Evolutionary conservation across 2,329 filamentous ascomycete genomes (phyloP).

Genomic region (Claviceps fusiformis): DNA sequence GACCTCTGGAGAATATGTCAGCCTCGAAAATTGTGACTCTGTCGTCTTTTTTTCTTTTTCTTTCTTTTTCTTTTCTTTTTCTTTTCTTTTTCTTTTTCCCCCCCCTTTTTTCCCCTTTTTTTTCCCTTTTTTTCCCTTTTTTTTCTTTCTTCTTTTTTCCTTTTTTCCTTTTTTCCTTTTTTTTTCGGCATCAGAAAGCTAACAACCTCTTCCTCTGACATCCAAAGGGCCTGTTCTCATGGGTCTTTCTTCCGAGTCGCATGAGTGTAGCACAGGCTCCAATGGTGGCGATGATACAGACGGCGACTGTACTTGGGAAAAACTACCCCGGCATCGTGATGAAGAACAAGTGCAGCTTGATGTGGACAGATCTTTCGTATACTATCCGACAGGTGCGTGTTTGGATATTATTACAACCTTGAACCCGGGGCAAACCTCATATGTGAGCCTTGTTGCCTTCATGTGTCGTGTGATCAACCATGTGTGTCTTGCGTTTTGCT

Average conservation of each 20-base stretch:
- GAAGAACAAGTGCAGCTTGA: constrained; percentile 87
- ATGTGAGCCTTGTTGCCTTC: neutral
- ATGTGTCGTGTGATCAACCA: neutral
- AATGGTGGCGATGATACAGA: neutral
- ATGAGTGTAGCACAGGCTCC: neutral
- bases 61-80: neutral
- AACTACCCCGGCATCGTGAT: constrained; percentile 65
- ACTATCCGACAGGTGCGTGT: constrained; percentile 66
- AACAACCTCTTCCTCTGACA: neutral
- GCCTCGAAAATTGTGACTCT: neutral
- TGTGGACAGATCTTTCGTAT: constrained; percentile 91
- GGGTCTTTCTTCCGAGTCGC: constrained; percentile 17
- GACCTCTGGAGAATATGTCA: constrained; percentile 3
- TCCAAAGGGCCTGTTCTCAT: constrained; percentile 49
- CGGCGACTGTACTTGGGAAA: constrained; percentile 34
- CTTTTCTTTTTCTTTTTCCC: neutral
- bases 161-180: too few relatives aligned
- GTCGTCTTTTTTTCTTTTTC: too few relatives aligned
- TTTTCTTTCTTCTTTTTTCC: neutral
- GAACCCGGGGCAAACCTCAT: neutral
- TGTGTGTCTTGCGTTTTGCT: neutral
- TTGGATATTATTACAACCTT: neutral
- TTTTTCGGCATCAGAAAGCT: neutral
- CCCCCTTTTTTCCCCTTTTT: too few relatives aligned
- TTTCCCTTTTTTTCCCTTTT: neutral